Evolutionary conservation across 2,329 filamentous ascomycete genomes (phyloP), one percentile per base, ranked within the genome.

Genomic region (Neofusicoccum laricinum): DNA sequence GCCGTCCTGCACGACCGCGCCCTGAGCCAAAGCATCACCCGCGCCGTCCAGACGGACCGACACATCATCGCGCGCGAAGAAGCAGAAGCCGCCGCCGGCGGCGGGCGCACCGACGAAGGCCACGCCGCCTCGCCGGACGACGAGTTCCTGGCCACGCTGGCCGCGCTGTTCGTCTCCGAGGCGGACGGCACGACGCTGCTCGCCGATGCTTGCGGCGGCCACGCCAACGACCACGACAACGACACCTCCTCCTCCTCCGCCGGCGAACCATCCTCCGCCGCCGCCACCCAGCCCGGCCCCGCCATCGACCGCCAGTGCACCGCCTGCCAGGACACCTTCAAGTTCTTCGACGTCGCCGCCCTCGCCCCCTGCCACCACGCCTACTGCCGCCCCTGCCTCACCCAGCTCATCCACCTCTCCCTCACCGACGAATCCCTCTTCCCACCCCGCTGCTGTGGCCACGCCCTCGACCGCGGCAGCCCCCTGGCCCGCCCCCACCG

Each of bases 401-500:
- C 58, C 11, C 43, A 65, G 4, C 65, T 70, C 1, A 71, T 75
- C 66, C 34, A 46, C 21, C 65, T 17, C 2, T 53, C 69, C 2
- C 46, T 70, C 5, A 65, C 59, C 0, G 66, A 71, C 46, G 64
- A 67, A 0, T 50, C 62, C 0, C 66, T 71, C 0, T 74, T 74
- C 40, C 72, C 70, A 2, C 70, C 70, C 0, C 68, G 67, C 10
- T 74, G 69, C 58, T 72, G 69, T 53, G n/a, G n/a, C n/a, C n/a
- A n/a, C n/a, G n/a, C n/a, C n/a, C n/a, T n/a, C n/a, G n/a, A n/a
- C n/a, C n/a, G n/a, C 61, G 61, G 7, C 10, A 64, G 4, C 65
- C 49, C 0, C 19, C 50, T 64, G 7, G n/a, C n/a, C n/a, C n/a
- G n/a, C n/a, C n/a, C n/a, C n/a, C n/a, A n/a, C n/a, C n/a, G n/a